Conservation (phyloP, 306 rosid species). For the Benincasa hispida region DNA sequence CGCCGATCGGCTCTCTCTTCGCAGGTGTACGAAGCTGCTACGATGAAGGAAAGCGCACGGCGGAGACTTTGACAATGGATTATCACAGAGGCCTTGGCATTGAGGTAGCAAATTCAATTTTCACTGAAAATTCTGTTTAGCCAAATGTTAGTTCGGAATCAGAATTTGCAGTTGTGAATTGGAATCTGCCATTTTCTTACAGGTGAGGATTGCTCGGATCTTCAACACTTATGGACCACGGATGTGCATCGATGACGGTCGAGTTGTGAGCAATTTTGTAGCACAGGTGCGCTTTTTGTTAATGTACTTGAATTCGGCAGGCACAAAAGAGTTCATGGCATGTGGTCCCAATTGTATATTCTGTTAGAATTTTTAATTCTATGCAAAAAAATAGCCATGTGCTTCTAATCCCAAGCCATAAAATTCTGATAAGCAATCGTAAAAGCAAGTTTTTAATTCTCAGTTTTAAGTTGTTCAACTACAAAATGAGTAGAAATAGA, state of each 20-base stretch:
- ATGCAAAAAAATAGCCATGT: neutral
- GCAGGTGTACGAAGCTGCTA: constrained; percentile 91
- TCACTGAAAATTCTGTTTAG: neutral
- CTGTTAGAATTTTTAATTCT: neutral
- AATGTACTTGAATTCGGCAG: neutral
- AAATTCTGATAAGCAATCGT: neutral
- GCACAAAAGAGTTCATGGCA: neutral
- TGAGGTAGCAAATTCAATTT: constrained; percentile 35
- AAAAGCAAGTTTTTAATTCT: too few species aligned
- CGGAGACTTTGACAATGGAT: constrained; percentile 85
- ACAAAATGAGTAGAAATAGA: too few species aligned
- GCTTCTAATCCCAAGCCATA: neutral
- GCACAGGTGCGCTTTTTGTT: constrained; percentile 51
- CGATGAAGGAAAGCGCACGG: constrained; percentile 91
- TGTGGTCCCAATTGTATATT: neutral
- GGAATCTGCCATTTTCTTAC: neutral
- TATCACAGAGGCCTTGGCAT: constrained; percentile 89
- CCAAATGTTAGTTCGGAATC: neutral
- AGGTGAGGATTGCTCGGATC: constrained; percentile 90
- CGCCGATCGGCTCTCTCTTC: neutral
- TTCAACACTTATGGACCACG: constrained; percentile 87
- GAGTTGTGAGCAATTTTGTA: constrained; percentile 87
- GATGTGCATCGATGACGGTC: constrained; percentile 88
- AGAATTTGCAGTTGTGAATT: neutral
- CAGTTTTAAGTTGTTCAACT: too few species aligned